These are phyloP conservation scores for Penicillium angulare DNA, from an alignment of 495 filamentous ascomycete species.

Conservation along the genomic window DNA sequence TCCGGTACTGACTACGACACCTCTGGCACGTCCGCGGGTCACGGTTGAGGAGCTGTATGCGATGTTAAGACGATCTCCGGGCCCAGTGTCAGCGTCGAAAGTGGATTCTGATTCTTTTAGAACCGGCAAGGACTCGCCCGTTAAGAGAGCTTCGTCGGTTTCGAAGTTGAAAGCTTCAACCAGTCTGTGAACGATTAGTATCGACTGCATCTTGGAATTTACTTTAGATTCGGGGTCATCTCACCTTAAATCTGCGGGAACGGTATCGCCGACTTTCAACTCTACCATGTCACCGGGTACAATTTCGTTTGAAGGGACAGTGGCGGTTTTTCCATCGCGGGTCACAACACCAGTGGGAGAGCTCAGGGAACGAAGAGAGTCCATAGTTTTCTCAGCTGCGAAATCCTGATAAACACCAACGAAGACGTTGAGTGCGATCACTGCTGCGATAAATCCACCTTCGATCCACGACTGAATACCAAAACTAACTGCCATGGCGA, in stretches of 20 bases:
- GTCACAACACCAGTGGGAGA: conserved; percentile 61
- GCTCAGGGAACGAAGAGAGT: conserved; percentile 61
- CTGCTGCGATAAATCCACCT: conserved; percentile 63
- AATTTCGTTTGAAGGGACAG: conserved; percentile 53
- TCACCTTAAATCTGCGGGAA: conserved; percentile 67
- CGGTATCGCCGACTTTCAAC: conserved; percentile 79
- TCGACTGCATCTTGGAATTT: neutral
- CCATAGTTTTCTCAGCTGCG: conserved; percentile 74
- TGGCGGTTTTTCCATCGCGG: conserved; percentile 51
- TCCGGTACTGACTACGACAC: conserved; percentile 68
- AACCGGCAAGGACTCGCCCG: conserved; percentile 76
- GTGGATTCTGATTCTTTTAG: conserved; percentile 51
- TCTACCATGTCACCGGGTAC: conserved; percentile 68
- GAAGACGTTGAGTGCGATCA: conserved; percentile 65
- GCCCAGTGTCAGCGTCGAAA: conserved; percentile 51
- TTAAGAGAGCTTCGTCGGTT: conserved; percentile 71
- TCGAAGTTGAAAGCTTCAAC: conserved; percentile 70
- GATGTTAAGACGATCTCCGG: conserved; percentile 70
- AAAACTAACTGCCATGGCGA: conserved; percentile 70
- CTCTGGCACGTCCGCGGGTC: conserved; percentile 66
- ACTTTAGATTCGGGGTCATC: neutral
- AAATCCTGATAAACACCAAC: conserved; percentile 73
- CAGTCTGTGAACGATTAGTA: conserved; percentile 35
- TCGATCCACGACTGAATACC: conserved; percentile 69
- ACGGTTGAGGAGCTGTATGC: conserved; percentile 70